These are phyloP conservation scores for Dalbergia oliveri DNA, from an alignment of 306 rosid genomes.

Conservation along the genomic window DNA sequence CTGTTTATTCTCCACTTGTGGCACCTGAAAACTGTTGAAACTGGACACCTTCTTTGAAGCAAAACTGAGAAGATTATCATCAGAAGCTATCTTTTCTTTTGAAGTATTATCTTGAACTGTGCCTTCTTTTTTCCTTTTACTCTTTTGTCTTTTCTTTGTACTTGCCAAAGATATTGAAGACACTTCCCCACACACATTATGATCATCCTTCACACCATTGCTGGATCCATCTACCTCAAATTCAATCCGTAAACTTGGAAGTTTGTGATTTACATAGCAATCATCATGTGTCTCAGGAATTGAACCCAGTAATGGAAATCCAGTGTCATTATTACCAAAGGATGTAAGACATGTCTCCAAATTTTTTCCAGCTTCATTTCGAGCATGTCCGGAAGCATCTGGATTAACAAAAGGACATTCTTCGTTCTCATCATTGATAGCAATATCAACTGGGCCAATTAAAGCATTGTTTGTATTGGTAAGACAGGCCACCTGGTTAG, in stretches of 20 bases:
- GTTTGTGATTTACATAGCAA: neutral
- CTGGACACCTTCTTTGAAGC: conserved; percentile 30
- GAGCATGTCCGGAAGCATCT: conserved; percentile 31
- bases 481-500: conserved; percentile 19
- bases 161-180: conserved; percentile 28
- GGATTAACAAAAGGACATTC: conserved; percentile 24
- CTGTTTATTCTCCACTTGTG: conserved; percentile 28
- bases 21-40: conserved; percentile 6
- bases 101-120: conserved; percentile 12
- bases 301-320: neutral
- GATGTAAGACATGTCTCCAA: conserved; percentile 29
- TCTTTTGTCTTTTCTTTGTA: conserved; percentile 41
- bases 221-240: conserved; percentile 37
- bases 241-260: conserved; percentile 24
- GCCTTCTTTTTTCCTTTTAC: conserved; percentile 36
- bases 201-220: conserved; percentile 25
- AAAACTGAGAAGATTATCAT: conserved; percentile 30
- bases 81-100: conserved; percentile 32
- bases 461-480: conserved; percentile 40
- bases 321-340: neutral
- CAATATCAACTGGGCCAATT: conserved; percentile 19
- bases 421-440: conserved; percentile 17
- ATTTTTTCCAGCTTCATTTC: conserved; percentile 10
- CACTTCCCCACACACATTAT: neutral
- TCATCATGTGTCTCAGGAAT: neutral